phyloP scores from a whole-genome alignment of 148 eudicot genomes.

The Silene latifolia region DNA sequence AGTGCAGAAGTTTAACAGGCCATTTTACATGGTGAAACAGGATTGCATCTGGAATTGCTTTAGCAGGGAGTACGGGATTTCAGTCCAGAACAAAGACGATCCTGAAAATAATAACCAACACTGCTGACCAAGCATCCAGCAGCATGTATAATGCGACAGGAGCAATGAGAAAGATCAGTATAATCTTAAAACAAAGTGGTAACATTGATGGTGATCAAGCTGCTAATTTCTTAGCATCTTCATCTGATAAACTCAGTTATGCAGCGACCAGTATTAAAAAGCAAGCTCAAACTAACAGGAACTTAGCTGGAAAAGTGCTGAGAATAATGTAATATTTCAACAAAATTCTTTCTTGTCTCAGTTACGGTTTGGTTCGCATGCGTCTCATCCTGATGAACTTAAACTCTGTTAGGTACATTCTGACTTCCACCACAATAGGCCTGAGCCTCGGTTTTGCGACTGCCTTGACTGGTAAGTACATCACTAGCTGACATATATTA shows the following conservation, averaged over 20 bases:
- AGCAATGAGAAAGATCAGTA: conserved; percentile 50
- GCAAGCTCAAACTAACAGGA: conserved; percentile 50
- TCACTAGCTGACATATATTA: not conserved
- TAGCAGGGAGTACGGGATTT: conserved; percentile 45
- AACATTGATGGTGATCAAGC: conserved; percentile 23
- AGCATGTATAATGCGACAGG: conserved; percentile 56
- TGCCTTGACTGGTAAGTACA: conserved; percentile 49
- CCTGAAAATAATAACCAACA: conserved; percentile 41
- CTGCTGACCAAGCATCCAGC: conserved; percentile 59
- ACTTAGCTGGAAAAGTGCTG: conserved; percentile 40
- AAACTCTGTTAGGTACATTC: conserved; percentile 40
- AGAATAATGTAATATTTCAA: conserved; percentile 40
- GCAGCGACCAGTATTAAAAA: conserved; percentile 48
- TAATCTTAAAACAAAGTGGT: conserved; percentile 27
- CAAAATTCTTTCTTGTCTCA: not conserved
- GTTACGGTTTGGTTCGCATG: not conserved
- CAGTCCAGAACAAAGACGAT: conserved; percentile 64
- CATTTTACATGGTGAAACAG: conserved; percentile 26
- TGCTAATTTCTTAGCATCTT: conserved; percentile 43
- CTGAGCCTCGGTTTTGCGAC: conserved; percentile 39
- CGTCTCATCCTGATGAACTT: not conserved
- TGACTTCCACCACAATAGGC: conserved; percentile 41
- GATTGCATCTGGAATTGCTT: conserved; percentile 44
- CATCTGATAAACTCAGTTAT: conserved; percentile 44
- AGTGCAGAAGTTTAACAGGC: not conserved